Evolutionary conservation across 164 flowering plant genomes (phyloP).

Genomic region (Annona cherimola): DNA sequence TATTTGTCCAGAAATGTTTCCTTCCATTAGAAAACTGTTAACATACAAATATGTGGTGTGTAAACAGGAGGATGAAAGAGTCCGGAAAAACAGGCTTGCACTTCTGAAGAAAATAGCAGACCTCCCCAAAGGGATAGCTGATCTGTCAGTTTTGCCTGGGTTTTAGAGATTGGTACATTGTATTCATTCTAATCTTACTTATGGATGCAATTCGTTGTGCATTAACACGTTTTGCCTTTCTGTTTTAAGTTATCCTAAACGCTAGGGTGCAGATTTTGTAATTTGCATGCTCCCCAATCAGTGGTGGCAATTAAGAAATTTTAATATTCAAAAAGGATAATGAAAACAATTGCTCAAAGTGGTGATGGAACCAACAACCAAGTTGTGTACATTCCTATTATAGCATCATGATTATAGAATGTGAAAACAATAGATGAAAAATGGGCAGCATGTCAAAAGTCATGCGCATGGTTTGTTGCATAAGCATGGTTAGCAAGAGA

Average conservation of each 20-base stretch:
- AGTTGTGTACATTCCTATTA: too few relatives aligned
- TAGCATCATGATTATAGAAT: too few relatives aligned
- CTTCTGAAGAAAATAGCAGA: slow-evolving; percentile 74
- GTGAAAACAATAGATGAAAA: too few relatives aligned
- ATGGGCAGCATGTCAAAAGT: too few relatives aligned
- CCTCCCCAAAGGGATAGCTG: slow-evolving; percentile 83
- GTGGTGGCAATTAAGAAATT: neutral
- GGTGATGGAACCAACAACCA: too few relatives aligned
- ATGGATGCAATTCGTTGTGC: neutral
- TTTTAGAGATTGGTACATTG: slow-evolving; percentile 30
- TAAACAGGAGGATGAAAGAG: slow-evolving; percentile 74
- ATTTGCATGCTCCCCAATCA: neutral
- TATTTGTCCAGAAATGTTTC: neutral
- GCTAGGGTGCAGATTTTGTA: neutral
- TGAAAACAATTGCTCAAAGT: neutral
- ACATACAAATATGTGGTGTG: neutral
- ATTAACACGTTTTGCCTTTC: neutral
- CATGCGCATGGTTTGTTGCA: too few relatives aligned
- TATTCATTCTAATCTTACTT: neutral
- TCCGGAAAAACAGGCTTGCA: slow-evolving; percentile 81
- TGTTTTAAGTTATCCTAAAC: neutral
- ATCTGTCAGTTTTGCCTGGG: slow-evolving; percentile 85
- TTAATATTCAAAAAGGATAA: neutral
- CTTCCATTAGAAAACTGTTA: neutral
- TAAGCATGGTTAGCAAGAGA: too few relatives aligned